Base-by-base conservation (phyloP, 2,329 filamentous ascomycete species). In the Arthrobotrys pseudoclavata region DNA sequence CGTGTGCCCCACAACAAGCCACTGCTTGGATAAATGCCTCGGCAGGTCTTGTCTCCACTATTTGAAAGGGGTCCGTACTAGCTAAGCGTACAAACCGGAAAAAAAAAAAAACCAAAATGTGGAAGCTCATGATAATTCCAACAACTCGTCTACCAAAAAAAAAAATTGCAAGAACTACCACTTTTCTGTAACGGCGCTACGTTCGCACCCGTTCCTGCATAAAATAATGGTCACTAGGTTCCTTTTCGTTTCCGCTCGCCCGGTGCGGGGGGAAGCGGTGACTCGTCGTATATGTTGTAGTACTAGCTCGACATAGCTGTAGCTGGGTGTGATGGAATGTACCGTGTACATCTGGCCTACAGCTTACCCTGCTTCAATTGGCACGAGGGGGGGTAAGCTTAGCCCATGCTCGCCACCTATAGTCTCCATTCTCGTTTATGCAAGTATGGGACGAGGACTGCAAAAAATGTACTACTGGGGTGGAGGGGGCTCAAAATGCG, bases 171-270 rank as follows among this genome's bases (percentile, higher is more conserved):
- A 29, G 37, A 66, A 22, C 9, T 18, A 60, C 47, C 20, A 42
- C 55, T 57, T 26, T 64, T 69, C 53, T 69, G 29, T 61, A 61
- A 69, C 42, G 60, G 69, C 69, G 69, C 50, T 72, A 72, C 69
- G 69, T 72, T 57, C 48, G 12, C 60, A 72, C 69, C 69, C 69
- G 69, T 72, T 72, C 69, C 69, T 72, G 69, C 69, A 72, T 72
- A 64, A 66, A 55, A 60, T 53, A 29, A 4, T 57, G 64, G 20
- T 53, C 52, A 69, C 42, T 57, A 60, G 72, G n/a, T 66, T 45
- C 57, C 53, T 37, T 47, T 52, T 31, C 9, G 63, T 55, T 70
- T 69, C 72, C 72, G 72, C 66, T 76, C 72, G 72, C 60, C 72
- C 72, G 72, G 57, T 50, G 72, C 64, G 66, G 72, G 66, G 72